phyloP scores from a whole-genome alignment of 164 flowering plant species.

The Liriodendron chinense region DNA sequence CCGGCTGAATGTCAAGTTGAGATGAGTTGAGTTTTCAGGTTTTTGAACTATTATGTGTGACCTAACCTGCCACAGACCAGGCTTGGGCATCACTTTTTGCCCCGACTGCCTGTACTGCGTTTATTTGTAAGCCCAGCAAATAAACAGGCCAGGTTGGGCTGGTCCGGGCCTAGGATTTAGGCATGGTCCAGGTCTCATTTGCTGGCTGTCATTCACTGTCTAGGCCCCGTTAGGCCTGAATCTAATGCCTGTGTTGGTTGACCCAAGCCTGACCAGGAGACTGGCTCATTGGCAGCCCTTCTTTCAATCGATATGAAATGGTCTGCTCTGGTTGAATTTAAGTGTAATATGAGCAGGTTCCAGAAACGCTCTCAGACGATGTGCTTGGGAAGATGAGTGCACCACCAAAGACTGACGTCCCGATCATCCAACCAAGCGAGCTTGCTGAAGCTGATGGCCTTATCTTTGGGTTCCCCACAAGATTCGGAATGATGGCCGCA shows the following conservation, averaged over 20 bases:
- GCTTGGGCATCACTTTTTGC: neutral
- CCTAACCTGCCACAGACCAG: neutral
- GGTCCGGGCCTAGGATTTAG: too few relatives aligned
- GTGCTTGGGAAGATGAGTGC: constrained; percentile 85
- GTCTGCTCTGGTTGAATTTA: neutral
- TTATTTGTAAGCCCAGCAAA: too few relatives aligned
- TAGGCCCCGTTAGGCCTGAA: neutral
- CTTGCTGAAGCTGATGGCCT: constrained; percentile 90
- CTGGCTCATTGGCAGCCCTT: neutral
- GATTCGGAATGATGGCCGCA: constrained; percentile 94
- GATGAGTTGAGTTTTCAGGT: too few relatives aligned
- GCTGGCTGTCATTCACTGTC: too few relatives aligned
- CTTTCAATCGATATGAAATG: neutral
- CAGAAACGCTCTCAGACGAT: constrained; percentile 74
- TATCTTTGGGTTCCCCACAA: constrained; percentile 85
- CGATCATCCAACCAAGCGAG: constrained; percentile 61
- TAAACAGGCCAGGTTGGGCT: too few relatives aligned
- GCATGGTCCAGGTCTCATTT: too few relatives aligned
- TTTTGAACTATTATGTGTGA: too few relatives aligned
- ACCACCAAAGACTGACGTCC: constrained; percentile 75
- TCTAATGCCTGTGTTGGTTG: neutral
- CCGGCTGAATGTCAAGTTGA: too few relatives aligned
- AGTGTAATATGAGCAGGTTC: constrained; percentile 44
- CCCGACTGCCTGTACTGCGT: neutral
- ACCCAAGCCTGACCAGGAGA: neutral